phyloP scores from a whole-genome alignment of 352 stramenopile genomes.

The Pythium diclinum region DNA sequence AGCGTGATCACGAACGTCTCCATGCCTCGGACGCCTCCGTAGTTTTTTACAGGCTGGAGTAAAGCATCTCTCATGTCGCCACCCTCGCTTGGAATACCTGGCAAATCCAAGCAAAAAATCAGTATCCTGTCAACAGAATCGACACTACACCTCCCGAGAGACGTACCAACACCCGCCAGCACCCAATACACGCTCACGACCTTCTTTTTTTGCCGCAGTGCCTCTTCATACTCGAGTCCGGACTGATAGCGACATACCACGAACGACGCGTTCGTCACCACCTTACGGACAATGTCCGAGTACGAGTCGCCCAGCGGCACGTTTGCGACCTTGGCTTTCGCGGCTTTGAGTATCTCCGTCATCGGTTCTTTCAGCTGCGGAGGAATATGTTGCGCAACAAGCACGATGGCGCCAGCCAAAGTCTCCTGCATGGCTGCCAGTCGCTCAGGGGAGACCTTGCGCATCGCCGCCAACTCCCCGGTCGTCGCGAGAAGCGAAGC shows the following conservation, averaged over 20 bases:
- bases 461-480: slow-evolving; percentile 22
- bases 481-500: slow-evolving; percentile 2
- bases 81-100: slow-evolving; percentile 18
- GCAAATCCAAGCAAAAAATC: background rate
- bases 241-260: slow-evolving; percentile 79
- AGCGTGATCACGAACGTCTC: slow-evolving; percentile 79
- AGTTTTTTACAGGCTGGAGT: slow-evolving; percentile 53
- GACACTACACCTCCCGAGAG: background rate
- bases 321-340: slow-evolving; percentile 77
- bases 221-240: slow-evolving; percentile 80
- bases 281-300: slow-evolving; percentile 71
- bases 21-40: slow-evolving; percentile 75
- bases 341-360: slow-evolving; percentile 58
- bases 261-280: slow-evolving; percentile 76
- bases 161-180: slow-evolving; percentile 40
- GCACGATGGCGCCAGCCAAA: slow-evolving; percentile 56
- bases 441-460: slow-evolving; percentile 36
- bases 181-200: slow-evolving; percentile 84
- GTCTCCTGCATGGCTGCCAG: slow-evolving; percentile 49
- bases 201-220: slow-evolving; percentile 60
- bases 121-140: background rate
- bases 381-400: slow-evolving; percentile 75
- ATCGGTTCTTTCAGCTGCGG: slow-evolving; percentile 59
- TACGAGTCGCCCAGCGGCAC: slow-evolving; percentile 70
- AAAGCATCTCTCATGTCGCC: slow-evolving; percentile 41